phyloP scores from a whole-genome alignment of 306 rosid genomes.

The Acacia crassicarpa region DNA sequence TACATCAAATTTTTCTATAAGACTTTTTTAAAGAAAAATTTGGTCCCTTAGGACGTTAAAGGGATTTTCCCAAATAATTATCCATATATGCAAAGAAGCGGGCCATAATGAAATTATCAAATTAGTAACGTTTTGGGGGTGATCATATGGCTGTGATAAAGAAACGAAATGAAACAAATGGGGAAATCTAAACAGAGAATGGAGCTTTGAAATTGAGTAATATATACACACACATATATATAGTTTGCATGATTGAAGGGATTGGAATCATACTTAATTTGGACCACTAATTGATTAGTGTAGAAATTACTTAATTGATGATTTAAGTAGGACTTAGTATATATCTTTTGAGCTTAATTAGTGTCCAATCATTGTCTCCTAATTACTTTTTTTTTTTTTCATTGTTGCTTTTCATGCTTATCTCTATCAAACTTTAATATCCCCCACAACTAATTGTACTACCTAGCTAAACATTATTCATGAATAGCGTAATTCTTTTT shows the following conservation, averaged over 20 bases:
- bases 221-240: background rate
- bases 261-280: background rate
- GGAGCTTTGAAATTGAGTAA: conserved; percentile 7
- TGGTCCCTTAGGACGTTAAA: too few species aligned
- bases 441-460: background rate
- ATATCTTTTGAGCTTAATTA: background rate
- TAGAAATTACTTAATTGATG: background rate
- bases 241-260: conserved; percentile 34
- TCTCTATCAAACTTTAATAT: background rate
- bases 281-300: background rate
- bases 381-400: background rate
- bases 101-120: background rate
- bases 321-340: background rate
- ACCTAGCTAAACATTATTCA: background rate
- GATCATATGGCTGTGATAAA: conserved; percentile 20
- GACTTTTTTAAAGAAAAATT: too few species aligned
- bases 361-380: conserved; percentile 18
- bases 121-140: background rate
- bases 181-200: conserved; percentile 21
- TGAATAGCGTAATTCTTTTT: background rate
- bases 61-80: too few species aligned
- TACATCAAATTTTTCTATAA: too few species aligned
- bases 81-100: background rate
- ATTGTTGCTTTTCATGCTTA: background rate
- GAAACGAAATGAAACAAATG: background rate